Evolutionary conservation across 2,329 filamentous ascomycete genomes (phyloP).

Genomic region (Colletotrichum lupini): DNA sequence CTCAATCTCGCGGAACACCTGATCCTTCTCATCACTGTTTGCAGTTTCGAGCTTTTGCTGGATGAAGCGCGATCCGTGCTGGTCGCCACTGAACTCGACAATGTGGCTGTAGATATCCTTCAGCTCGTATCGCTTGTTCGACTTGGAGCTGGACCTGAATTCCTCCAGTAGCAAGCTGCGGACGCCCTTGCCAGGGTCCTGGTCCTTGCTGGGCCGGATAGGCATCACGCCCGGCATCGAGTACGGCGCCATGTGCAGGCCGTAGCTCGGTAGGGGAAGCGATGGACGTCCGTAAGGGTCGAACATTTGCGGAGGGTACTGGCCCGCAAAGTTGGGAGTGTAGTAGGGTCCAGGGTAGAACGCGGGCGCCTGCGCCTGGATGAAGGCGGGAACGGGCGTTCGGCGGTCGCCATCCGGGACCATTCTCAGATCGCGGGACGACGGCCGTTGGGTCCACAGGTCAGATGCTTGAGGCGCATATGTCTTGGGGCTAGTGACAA

Average conservation of each 20-base stretch:
- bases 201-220: slow-evolving; percentile 59
- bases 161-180: slow-evolving; percentile 82
- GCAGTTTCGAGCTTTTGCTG: slow-evolving; percentile 92
- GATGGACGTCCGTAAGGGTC: slow-evolving; percentile 44
- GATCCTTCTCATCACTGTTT: slow-evolving; percentile 95
- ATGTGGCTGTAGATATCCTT: slow-evolving; percentile 90
- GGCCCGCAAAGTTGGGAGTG: slow-evolving; percentile 47
- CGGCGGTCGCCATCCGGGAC: slow-evolving; percentile 52
- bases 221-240: slow-evolving; percentile 42
- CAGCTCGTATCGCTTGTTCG: slow-evolving; percentile 80
- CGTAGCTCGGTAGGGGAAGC: slow-evolving; percentile 41
- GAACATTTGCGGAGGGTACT: slow-evolving; percentile 47
- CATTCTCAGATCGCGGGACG: slow-evolving; percentile 47
- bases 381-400: slow-evolving; percentile 45
- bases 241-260: slow-evolving; percentile 47
- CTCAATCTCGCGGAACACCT: slow-evolving; percentile 87
- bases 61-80: slow-evolving; percentile 95
- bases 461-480: slow-evolving; percentile 46
- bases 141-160: slow-evolving; percentile 80
- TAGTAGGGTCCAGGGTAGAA: slow-evolving; percentile 50
- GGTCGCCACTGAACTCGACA: slow-evolving; percentile 95
- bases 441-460: slow-evolving; percentile 50
- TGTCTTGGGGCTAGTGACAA: slow-evolving; percentile 34
- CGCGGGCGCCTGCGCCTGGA: slow-evolving; percentile 41
- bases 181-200: slow-evolving; percentile 69